Base-by-base conservation (phyloP, 352 stramenopile species). In the Globisporangium cystogenes region DNA sequence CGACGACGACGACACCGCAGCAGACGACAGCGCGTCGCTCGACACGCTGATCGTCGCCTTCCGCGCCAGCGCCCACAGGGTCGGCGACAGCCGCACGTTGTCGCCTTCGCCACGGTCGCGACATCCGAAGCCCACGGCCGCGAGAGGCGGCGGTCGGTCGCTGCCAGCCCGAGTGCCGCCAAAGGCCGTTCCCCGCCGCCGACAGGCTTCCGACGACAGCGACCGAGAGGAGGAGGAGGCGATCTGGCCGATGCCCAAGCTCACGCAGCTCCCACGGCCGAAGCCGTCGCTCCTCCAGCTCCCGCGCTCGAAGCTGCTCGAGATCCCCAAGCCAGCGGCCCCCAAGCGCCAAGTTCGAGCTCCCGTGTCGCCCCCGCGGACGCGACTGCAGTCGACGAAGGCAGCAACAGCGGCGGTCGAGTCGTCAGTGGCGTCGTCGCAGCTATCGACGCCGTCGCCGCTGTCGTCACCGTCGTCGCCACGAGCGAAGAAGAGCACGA, bases 1-100 rank as follows among this genome's bases (percentile, higher is more conserved):
- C 18, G 48, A 11, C 42, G 43, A 15, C 31, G 42, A 27, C 12
- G 39, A 48, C 26, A 45, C 5, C 1, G 31, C 11, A 4, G 31
- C 8, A 16, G 50, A 63, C 16, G 21, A 58, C 16, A 59, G 59
- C 26, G 52, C 59, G 23, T 84, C 74, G 18, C 60, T 86, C 10
- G 69, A 81, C 42, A 64, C 68, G 20, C 60, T 86, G 35, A 81
- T 86, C 53, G 68, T 62, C 15, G 62, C 63, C 29, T 86, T 86
- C 43, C 60, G 67, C 1, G 58, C 70, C 21, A 81, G 70, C 35
- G 56, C 69, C 11, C 59, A 62, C 7, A 47, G 48, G 16, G 31
- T 46, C 15, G 51, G 7, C 14, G 31, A 31, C 27, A 31, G 35
- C 35, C 15, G 15, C 37, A n/a, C 16, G n/a, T n/a, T n/a, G n/a